Base-by-base conservation (phyloP, 768 basidiomycete genomes). In the Hypsizygus marmoreus region DNA sequence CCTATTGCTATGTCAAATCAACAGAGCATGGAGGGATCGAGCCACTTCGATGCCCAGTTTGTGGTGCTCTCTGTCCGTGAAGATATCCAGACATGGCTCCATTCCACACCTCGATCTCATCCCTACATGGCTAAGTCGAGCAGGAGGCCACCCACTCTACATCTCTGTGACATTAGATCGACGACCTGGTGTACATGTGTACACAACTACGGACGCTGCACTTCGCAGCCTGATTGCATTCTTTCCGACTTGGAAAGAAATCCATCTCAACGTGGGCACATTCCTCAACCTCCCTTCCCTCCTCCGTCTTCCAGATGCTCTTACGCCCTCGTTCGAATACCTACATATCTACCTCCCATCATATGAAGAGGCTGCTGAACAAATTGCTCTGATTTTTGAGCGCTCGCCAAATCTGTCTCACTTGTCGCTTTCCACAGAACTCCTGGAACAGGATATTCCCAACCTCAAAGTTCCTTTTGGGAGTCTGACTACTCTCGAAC, bases 41-140 rank as follows among this genome's bases (percentile, higher is more conserved):
- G 51, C 53, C 6, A 17, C 47, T 7, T 36, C 53, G 4, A 52
- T 50, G 12, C 47, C 53, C 5, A 16, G 20, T 11, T 41, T 57
- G 19, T 57, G 53, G 53, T 33, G 25, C 14, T 54, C 53, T 4
- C 24, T 57, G n/a, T 30, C 42, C n/a, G 33, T 49, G 12, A 44
- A 49, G 29, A 23, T 49, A 10, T 12, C 33, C 9, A 17, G 48
- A 13, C 24, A 28, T 11, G 48, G 48, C 4, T 49, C 42, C 35
- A 43, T 37, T 5, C 48, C 48, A 31, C 13, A 34, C 4, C 12
- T 36, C 14, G 14, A 26, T 12, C 33, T 49, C 16, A 26, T 49
- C 7, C 25, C 35, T 6, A 11, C 32, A 6, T 49, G 48, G 48
- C 48, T 49, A 14, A 6, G 23, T 3, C 33, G 42, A 19, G 48